These are phyloP conservation scores for Trichopus zeylanicus DNA, from an alignment of 116 monocot species.

Conservation along the genomic window DNA sequence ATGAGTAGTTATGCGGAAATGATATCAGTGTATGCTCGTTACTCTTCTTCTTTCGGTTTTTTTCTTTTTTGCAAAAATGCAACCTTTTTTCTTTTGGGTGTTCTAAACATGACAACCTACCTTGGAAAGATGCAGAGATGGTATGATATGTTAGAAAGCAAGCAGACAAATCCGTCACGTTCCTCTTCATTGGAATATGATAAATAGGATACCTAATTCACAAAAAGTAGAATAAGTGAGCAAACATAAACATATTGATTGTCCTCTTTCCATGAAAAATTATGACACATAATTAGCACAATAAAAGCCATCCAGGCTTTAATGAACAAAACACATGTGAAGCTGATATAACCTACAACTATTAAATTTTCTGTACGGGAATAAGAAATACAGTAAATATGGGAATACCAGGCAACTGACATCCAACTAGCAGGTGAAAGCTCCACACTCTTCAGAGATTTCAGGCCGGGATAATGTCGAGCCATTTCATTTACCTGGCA, in stretches of 20 bases:
- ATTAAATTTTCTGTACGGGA: neutral
- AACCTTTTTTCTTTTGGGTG: too few relatives aligned
- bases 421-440: conserved; percentile 84
- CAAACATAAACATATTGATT: too few relatives aligned
- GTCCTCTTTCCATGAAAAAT: too few relatives aligned
- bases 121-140: conserved; percentile 69
- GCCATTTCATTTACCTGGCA: conserved; percentile 35
- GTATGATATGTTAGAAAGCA: conserved; percentile 85
- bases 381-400: conserved; percentile 2
- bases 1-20: too few relatives aligned
- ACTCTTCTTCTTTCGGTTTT: too few relatives aligned
- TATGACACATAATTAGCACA: too few relatives aligned
- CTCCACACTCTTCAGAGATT: conserved; percentile 42
- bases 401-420: conserved; percentile 65
- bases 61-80: too few relatives aligned
- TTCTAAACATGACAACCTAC: conserved; percentile 16
- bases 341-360: too few relatives aligned
- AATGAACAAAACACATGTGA: too few relatives aligned
- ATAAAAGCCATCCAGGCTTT: too few relatives aligned
- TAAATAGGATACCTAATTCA: conserved; percentile 77
- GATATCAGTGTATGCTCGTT: too few relatives aligned
- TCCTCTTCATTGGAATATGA: conserved; percentile 47
- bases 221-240: neutral
- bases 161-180: conserved; percentile 51
- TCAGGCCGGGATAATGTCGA: conserved; percentile 41